phyloP scores from a whole-genome alignment of 805 yeast genomes.

The Metschnikowia matae region DNA sequence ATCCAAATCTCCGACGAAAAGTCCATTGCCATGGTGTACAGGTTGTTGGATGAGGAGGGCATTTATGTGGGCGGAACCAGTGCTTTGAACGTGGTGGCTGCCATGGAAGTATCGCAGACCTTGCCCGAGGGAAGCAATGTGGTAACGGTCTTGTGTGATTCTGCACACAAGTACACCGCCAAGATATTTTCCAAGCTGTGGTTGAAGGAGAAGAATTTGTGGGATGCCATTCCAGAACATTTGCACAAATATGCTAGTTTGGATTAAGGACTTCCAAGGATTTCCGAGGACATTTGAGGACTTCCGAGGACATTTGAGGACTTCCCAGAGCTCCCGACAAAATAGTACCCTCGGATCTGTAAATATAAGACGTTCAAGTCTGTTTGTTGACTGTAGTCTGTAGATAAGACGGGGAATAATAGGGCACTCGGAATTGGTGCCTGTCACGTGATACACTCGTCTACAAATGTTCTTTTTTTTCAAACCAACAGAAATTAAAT shows the following conservation, averaged over 20 bases:
- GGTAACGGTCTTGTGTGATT: conserved; percentile 85
- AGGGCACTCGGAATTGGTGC: too few species aligned
- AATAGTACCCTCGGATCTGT: too few species aligned
- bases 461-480: too few species aligned
- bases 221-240: conserved; percentile 62
- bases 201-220: conserved; percentile 67
- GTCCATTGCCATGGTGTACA: conserved; percentile 78
- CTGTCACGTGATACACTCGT: too few species aligned
- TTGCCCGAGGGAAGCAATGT: conserved; percentile 79
- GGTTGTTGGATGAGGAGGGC: conserved; percentile 85
- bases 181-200: conserved; percentile 73
- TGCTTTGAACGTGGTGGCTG: conserved; percentile 88
- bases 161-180: conserved; percentile 86
- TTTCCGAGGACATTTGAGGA: too few species aligned
- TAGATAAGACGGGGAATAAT: too few species aligned
- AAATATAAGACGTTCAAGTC: too few species aligned
- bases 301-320: too few species aligned
- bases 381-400: too few species aligned
- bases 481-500: too few species aligned
- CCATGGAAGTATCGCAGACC: conserved; percentile 65
- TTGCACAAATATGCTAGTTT: conserved; percentile 60
- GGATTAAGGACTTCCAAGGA: conserved; percentile 18
- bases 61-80: conserved; percentile 87
- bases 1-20: conserved; percentile 72
- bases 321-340: too few species aligned